Evolutionary conservation across 148 eudicot genomes (phyloP), one percentile per base, ranked within the genome.

Genomic region (Persicaria maculosa): DNA sequence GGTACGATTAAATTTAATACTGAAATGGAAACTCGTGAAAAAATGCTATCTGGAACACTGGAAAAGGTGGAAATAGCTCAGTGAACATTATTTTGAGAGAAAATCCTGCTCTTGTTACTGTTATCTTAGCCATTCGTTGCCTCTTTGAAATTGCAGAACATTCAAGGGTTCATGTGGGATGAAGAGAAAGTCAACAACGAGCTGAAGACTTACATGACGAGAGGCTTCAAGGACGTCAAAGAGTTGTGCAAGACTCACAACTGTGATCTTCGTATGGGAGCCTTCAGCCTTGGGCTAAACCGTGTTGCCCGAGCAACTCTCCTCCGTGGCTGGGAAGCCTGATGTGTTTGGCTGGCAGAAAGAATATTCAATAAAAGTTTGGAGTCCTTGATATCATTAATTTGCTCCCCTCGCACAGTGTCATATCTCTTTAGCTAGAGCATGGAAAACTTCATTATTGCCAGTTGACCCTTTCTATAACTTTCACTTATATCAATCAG

Each of bases 151-250:
- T 72, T 82, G 77, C 74, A 95, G 98, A 95, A 95, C 89, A 95
- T 95, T 20, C 98, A 95, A 85, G 98, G 98, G 0, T 95, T 95
- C 85, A 90, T 95, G 92, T 95, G 98, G 98, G 93, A 92, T 36
- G 98, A 95, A 78, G 93, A 85, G 40, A 87, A 91, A 75, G 98
- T 95, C 84, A 95, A 95, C 82, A 72, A 76, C 8, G 97, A 92
- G 87, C 88, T 95, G 61, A 88, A 88, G 82, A 87, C 78, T 7
- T 95, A 95, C 88, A 95, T 95, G 93, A 86, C 85, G 0, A 82
- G 69, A 44, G 96, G 97, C 1, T 88, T 92, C 44, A 90, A 87
- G 75, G 88, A 86, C 46, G 91, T 95, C 12, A 92, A 92, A 75
- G 90, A 83, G 17, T 92, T 95, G 98, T 95, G 98, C 81, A 89